Conservation (phyloP, 1,284 basidiomycete genomes). For the Cutaneotrichosporon daszewskae region DNA sequence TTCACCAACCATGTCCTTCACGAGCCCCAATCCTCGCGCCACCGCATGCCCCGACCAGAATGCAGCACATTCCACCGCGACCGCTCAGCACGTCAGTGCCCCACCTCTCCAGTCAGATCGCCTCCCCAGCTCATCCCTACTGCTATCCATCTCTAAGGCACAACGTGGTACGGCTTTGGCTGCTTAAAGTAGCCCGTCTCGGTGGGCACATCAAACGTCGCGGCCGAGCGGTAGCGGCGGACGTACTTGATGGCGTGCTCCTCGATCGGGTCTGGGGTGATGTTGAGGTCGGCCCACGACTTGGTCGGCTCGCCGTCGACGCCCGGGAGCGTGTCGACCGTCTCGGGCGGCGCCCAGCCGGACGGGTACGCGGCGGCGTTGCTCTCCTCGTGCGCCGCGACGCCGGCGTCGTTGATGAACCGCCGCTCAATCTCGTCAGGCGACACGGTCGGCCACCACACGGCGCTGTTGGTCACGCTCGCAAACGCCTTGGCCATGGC, state of each 20-base stretch:
- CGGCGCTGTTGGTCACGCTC: slow-evolving; percentile 59
- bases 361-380: slow-evolving; percentile 23
- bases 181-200: slow-evolving; percentile 46
- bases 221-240: slow-evolving; percentile 75
- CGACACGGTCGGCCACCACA: slow-evolving; percentile 90
- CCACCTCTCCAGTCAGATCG: no score
- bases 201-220: slow-evolving; percentile 48
- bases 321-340: slow-evolving; percentile 38
- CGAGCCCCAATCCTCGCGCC: no score
- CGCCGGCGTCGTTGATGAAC: slow-evolving; percentile 69
- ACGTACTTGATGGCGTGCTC: slow-evolving; percentile 86
- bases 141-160: slow-evolving; percentile 40
- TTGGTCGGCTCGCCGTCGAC: slow-evolving; percentile 49
- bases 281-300: slow-evolving; percentile 52
- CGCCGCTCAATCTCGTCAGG: slow-evolving; percentile 87
- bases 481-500: slow-evolving; percentile 63
- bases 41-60: no score
- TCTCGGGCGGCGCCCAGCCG: slow-evolving; percentile 52
- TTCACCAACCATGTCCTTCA: no score
- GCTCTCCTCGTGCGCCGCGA: slow-evolving; percentile 59
- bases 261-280: slow-evolving; percentile 77
- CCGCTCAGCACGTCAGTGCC: no score
- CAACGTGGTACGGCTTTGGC: slow-evolving; percentile 48
- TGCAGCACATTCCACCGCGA: no score
- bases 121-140: not conserved